Evolutionary conservation across 495 filamentous ascomycete genomes (phyloP), one percentile per base, ranked within the genome.

Genomic region (Aspergillus steynii): DNA sequence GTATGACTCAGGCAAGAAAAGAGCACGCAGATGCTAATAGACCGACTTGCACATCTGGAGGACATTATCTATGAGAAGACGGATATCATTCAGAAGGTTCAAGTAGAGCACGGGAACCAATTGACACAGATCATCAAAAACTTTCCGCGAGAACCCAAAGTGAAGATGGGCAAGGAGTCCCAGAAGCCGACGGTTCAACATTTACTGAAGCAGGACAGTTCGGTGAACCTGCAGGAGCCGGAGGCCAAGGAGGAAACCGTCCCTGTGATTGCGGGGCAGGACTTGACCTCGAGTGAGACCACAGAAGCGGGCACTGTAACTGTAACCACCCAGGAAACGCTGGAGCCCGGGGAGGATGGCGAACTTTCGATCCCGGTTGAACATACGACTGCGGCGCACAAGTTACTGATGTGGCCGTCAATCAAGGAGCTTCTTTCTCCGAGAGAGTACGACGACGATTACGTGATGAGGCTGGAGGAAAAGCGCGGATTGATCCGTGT

Each of bases 321-420:
- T 62, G 8, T 37, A 14, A n/a, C 46, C 28, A 50, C 53, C 5
- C 53, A 29, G 49, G 51, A 60, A n/a, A 52, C 32, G 14, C 51
- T 66, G 6, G 67, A 71, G 25, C 55, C 50, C 26, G 70, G 69
- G 10, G 66, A 73, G 15, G 75, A 78, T 46, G 84, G 82, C 50
- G 80, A 83, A 29, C 79, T 86, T n/a, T 84, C 85, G 3, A 89
- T 96, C 52, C 88, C 89, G 0, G 79, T 84, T 5, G 89, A 92
- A 45, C 92, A 96, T 67, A 91, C 89, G 2, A 96, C 91, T 0
- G 85, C 90, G 29, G 91, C 92, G 1, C 89, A 92, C 46, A 84
- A 90, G 56, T 74, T 96, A 14, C 78, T 93, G n/a, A 81, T 85
- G 54, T 92, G 88, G 87, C 81, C 79, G 0, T 83, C 85, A 0